These are phyloP conservation scores for Leccinum disarticulatum DNA, from an alignment of 768 basidiomycete species.

Conservation along the genomic window DNA sequence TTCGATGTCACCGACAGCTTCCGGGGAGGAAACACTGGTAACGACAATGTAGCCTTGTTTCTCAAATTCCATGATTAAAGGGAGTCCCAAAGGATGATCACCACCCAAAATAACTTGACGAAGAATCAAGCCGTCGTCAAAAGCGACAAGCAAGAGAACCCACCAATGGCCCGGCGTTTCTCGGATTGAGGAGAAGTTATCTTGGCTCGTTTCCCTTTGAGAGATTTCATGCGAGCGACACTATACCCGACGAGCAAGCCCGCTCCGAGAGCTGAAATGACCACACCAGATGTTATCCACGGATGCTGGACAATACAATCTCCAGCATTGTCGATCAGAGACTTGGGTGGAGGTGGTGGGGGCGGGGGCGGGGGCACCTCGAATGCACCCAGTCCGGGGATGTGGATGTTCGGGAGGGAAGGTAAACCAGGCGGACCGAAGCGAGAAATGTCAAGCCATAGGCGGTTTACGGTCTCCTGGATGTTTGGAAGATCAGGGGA, in stretches of 20 bases:
- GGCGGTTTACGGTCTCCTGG: conserved; percentile 61
- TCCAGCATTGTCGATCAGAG: conserved; percentile 45
- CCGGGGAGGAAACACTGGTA: conserved; percentile 69
- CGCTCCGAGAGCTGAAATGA: conserved; percentile 57
- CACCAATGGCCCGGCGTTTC: conserved; percentile 47
- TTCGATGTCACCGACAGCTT: conserved; percentile 66
- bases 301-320: conserved; percentile 61
- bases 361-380: conserved; percentile 71
- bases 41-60: conserved; percentile 81
- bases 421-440: conserved; percentile 63
- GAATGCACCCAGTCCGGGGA: conserved; percentile 69
- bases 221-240: conserved; percentile 21
- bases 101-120: conserved; percentile 75
- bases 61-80: conserved; percentile 73
- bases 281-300: conserved; percentile 55
- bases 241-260: conserved; percentile 63
- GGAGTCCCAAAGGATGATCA: conserved; percentile 68
- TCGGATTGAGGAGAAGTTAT: conserved; percentile 34
- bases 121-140: conserved; percentile 1
- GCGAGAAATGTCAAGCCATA: conserved; percentile 79
- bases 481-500: conserved; percentile 62
- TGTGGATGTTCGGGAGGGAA: conserved; percentile 48
- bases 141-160: conserved; percentile 14
- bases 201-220: conserved; percentile 25
- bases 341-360: conserved; percentile 52